Evolutionary conservation across 2,329 filamentous ascomycete genomes (phyloP), one percentile per base, ranked within the genome.

Genomic region (Colletotrichum endophyticum): DNA sequence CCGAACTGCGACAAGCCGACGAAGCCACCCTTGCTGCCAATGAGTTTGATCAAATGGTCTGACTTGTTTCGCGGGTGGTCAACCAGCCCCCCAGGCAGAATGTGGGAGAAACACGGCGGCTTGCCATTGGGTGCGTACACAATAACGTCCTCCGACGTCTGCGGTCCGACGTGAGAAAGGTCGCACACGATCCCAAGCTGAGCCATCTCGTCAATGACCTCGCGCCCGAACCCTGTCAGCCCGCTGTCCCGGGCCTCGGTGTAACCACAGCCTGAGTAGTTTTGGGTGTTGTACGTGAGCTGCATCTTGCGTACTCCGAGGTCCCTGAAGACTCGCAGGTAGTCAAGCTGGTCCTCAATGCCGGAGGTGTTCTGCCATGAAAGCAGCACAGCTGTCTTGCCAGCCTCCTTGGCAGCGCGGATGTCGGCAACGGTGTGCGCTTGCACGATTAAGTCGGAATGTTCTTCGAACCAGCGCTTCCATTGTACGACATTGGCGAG

Each of bases 401-500:
- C 84, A 19, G 81, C 77, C 53, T 79, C 75, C 73, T 86, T 86
- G 6, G 84, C 85, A 16, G 81, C 75, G 12, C 85, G 82, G 32
- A 86, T 82, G 78, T 86, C 84, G 12, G 80, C 81, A 8, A 83
- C 84, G 1, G 72, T 82, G 25, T 85, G 82, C 5, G 84, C 85
- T 72, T 86, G 85, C 11, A 84, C 81, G 39, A 86, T 85, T 22
- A 86, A 78, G 75, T 86, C 84, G 3, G 80, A 79, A 73, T 86
- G 82, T 77, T 86, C 82, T 72, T 86, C 85, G 68, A 86, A 86
- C 85, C 85, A 86, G 70, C 84, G 82, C 79, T 86, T 86, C 84
- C 84, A 86, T 64, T 86, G 83, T 13, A 86, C 84, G 2, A 86
- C 84, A 49, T 86, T 84, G 67, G 82, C 78, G n/a, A 87, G 83